These are phyloP conservation scores for Amanita muscaria DNA, from an alignment of 768 basidiomycete genomes.

Conservation along the genomic window DNA sequence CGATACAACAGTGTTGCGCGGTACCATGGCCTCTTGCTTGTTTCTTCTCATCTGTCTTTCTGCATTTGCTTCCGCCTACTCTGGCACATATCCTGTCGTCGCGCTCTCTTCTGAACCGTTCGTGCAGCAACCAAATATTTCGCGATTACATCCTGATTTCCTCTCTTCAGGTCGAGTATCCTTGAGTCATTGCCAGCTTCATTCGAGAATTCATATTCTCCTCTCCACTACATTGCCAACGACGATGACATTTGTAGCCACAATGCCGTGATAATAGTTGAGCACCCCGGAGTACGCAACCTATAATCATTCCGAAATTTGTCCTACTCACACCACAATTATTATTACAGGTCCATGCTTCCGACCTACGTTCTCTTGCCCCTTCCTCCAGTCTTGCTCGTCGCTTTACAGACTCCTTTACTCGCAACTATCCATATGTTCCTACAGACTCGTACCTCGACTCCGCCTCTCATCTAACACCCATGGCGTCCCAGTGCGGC, in stretches of 20 bases:
- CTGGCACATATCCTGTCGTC: conserved; percentile 54
- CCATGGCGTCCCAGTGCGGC: conserved; percentile 44
- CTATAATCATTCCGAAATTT: too few relatives aligned
- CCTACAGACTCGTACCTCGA: conserved; percentile 21
- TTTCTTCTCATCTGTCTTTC: conserved; percentile 37
- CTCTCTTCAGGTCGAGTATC: conserved; percentile 33
- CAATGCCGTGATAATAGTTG: conserved; percentile 58
- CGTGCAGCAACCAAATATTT: too few relatives aligned
- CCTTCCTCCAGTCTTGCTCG: conserved; percentile 40
- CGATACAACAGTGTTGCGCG: too few relatives aligned
- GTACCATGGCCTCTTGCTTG: conserved; percentile 34
- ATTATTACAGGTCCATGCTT: conserved; percentile 56
- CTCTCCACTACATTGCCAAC: conserved; percentile 37
- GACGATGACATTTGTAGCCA: conserved; percentile 46
- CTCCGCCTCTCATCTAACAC: conserved; percentile 29
- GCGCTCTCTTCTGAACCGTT: conserved; percentile 68
- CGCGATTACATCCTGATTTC: too few relatives aligned
- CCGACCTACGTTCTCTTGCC: conserved; percentile 60
- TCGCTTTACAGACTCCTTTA: conserved; percentile 37
- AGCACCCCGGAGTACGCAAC: conserved; percentile 62
- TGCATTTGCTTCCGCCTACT: conserved; percentile 45
- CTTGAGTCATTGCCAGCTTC: conserved; percentile 34
- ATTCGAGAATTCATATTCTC: conserved; percentile 23
- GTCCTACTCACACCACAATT: too few relatives aligned
- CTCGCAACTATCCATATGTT: conserved; percentile 58